These are phyloP conservation scores for Venturiaceae sp. DNA, from an alignment of 2,329 filamentous ascomycete genomes.

Conservation along the genomic window DNA sequence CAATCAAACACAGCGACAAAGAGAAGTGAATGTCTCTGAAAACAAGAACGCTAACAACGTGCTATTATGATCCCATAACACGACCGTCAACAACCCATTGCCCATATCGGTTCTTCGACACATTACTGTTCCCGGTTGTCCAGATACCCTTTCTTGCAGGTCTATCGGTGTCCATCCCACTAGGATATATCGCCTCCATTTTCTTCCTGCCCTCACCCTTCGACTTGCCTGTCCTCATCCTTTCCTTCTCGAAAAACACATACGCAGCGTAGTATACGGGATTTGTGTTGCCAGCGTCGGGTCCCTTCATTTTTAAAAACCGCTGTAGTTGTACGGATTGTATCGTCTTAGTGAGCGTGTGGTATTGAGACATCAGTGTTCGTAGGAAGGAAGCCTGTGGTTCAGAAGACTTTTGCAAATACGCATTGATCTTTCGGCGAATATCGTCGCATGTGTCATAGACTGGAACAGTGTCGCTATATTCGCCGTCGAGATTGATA, in stretches of 20 bases:
- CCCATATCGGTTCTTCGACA: not conserved
- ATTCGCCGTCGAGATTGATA: slow-evolving; percentile 34
- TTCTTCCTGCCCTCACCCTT: slow-evolving; percentile 3
- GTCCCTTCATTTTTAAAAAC: slow-evolving; percentile 42
- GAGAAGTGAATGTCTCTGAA: too few species aligned
- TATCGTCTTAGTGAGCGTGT: slow-evolving; percentile 24
- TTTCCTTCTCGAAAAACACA: slow-evolving; percentile 50
- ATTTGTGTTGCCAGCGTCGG: slow-evolving; percentile 38
- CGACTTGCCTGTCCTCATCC: slow-evolving; percentile 32
- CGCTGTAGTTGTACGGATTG: slow-evolving; percentile 35
- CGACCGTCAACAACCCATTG: not conserved
- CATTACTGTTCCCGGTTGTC: not conserved
- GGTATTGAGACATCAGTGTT: slow-evolving; percentile 35
- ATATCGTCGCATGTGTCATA: slow-evolving; percentile 43
- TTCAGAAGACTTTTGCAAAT: slow-evolving; percentile 37
- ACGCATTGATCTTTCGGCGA: slow-evolving; percentile 39
- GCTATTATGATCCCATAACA: too few species aligned
- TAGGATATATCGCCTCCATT: slow-evolving; percentile 2
- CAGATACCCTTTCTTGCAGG: not conserved
- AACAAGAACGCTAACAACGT: too few species aligned
- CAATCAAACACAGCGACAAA: too few species aligned
- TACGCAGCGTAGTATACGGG: slow-evolving; percentile 45
- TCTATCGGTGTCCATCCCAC: not conserved
- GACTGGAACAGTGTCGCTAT: slow-evolving; percentile 29
- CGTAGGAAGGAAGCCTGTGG: slow-evolving; percentile 45